Base-by-base conservation (phyloP, 2,329 filamentous ascomycete genomes). In the Calonectria pauciramosa region DNA sequence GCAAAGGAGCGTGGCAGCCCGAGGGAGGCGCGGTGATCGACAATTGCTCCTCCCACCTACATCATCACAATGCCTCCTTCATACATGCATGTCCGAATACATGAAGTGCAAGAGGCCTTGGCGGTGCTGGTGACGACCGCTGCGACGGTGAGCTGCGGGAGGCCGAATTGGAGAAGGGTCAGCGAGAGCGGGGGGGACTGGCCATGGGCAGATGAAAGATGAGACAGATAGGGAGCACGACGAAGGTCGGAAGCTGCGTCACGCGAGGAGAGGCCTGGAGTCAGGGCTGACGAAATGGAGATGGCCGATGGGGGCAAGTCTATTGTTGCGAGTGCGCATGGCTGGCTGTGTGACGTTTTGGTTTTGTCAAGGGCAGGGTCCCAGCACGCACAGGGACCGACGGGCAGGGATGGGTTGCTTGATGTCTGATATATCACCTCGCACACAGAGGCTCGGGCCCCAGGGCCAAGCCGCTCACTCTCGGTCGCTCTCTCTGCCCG, bases 351-450 rank as follows among this genome's bases (percentile, higher is more conserved):
- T 32, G 56, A 63, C 56, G 26, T 38, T 23, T 63, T 65, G 41
- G 38, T 49, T 65, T 49, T 49, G 60, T 65, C 38, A 65, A 49
- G 60, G 56, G 36, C 56, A 41, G 20, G 56, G 34, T 41, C 56
- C 20, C 56, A 28, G 32, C 32, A 38, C 56, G 14, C 36, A 41
- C 60, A 47, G 11, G 60, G 18, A 28, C 51, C 23, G 51, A 54
- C 18, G 28, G 60, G 30, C 60, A 63, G 60, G 41, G 38, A 65
- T 44, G 28, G 28, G 60, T 32, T 32, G 38, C 60, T 65, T n/a
- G 26, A 32, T 34, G 60, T 65, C 41, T 34, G 60, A 65, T 65
- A 65, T 65, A 44, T 65, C 60, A 34, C 38, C 60, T 65, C 41
- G 60, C 18, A 63, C 60, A 65, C 38, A 23, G 41, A 44, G 30